Base-by-base conservation (phyloP, 2,329 filamentous ascomycete genomes). In the Claviceps sp. region DNA sequence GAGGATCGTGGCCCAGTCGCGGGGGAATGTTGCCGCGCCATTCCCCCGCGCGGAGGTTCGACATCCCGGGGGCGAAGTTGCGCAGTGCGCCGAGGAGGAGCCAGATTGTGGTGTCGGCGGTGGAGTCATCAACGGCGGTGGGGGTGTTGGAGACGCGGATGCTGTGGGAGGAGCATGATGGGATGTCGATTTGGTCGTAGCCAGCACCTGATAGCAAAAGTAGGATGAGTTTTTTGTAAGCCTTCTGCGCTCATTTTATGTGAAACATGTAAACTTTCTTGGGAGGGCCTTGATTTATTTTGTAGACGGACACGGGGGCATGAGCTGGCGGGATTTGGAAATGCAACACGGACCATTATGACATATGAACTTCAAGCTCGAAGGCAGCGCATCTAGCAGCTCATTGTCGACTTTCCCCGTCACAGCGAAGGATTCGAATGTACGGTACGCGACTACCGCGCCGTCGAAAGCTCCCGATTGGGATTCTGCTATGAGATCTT, bases 71-170 rank as follows among this genome's bases (percentile, higher is more conserved):
- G 61, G 84, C 82, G 61, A 91, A 82, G 62, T 85, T 84, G 49
- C 89, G 77, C 55, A 95, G 73, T 8, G 87, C 85, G 16, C 88
- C 89, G 47, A 95, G 73, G 56, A 94, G 82, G 4, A 95, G 74
- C 64, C 89, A 95, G 63, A 94, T 82, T 61, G 78, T 85, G 7
- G 82, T 76, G 65, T 95, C 89, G 52, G 89, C 89, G 0, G 89
- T 95, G 40, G 87, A 81, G 64, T 93, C 85, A 65, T 93, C 83
- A 44, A 89, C 85, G 30, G 85, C 84, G 0, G 78, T 82, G n/a
- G 87, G 89, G 1, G 85, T 84, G 67, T 94, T 93, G 57, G 86
- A 89, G 38, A 95, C 85, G 43, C 72, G 75, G 57, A 94, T 76
- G 24, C 73, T 72, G 50, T 80, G 80, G 1, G 73, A 71, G 10